Conservation (phyloP, 2,329 filamentous ascomycete genomes). For the Stachybotrys chlorohalonatus region DNA sequence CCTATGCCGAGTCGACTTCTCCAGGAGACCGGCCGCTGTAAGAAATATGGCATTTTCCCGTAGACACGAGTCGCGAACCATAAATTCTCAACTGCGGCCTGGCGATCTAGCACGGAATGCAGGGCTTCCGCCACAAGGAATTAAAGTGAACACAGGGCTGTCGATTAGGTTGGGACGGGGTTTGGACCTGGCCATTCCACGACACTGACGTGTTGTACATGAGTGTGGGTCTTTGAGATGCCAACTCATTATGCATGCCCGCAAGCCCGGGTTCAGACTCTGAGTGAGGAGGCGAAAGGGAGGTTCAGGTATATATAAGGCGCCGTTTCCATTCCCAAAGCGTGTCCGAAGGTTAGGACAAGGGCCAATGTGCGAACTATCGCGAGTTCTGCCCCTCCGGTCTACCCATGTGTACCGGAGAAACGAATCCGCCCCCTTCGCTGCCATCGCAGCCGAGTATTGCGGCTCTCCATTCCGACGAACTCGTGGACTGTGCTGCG, state of each 20-base stretch:
- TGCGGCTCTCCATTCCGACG: constrained; percentile 5
- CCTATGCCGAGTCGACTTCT: too few relatives aligned
- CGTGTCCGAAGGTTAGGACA: not conserved
- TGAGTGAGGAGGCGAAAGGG: constrained; percentile 6
- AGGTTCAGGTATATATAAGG: constrained; percentile 13
- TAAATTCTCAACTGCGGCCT: not conserved
- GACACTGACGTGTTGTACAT: constrained; percentile 13
- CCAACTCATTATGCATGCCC: constrained; percentile 18
- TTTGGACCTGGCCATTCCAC: not conserved
- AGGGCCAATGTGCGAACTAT: not conserved
- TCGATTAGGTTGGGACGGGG: not conserved
- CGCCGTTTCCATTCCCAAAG: not conserved
- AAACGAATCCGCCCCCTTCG: too few relatives aligned
- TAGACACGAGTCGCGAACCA: not conserved
- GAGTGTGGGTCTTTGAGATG: constrained; percentile 15
- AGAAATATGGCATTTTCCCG: too few relatives aligned
- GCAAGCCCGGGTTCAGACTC: constrained; percentile 4
- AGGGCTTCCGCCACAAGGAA: not conserved
- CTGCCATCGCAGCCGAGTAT: too few relatives aligned
- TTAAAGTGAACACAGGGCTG: not conserved
- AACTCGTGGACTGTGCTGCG: constrained; percentile 17
- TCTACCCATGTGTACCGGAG: too few relatives aligned
- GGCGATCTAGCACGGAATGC: not conserved
- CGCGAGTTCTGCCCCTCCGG: not conserved
- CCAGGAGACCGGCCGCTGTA: too few relatives aligned